These are phyloP conservation scores for Colletotrichum camelliae DNA, from an alignment of 2,329 filamentous ascomycete genomes.

Conservation along the genomic window DNA sequence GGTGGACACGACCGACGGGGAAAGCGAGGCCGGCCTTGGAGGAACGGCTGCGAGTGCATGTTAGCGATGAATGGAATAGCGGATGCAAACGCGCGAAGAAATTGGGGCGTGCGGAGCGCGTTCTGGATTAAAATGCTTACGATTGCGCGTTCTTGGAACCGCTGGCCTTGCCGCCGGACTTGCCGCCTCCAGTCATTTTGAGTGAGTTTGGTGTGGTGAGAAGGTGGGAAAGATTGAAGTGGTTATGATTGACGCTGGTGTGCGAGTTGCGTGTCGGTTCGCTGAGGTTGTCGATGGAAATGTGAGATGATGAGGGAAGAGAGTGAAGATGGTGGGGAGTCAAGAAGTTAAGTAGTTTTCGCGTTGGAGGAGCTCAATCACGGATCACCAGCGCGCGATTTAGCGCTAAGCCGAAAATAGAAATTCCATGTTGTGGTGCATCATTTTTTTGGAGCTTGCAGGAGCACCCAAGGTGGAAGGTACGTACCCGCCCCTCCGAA, in stretches of 20 bases:
- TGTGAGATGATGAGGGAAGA: slow-evolving; percentile 34
- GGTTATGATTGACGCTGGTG: neutral
- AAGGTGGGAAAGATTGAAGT: slow-evolving; percentile 25
- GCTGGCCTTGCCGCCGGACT: slow-evolving; percentile 99
- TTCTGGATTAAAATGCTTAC: slow-evolving; percentile 63
- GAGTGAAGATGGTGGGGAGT: slow-evolving; percentile 48
- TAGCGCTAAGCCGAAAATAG: slow-evolving; percentile 31
- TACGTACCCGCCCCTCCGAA: slow-evolving; percentile 2
- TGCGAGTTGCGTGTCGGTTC: slow-evolving; percentile 21
- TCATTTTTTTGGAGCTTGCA: slow-evolving; percentile 6
- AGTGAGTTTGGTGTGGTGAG: slow-evolving; percentile 43
- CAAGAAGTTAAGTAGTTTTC: slow-evolving; percentile 63
- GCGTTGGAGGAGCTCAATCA: slow-evolving; percentile 46
- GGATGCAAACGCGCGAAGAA: neutral
- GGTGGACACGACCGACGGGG: slow-evolving; percentile 98
- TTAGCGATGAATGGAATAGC: neutral
- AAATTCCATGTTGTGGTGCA: slow-evolving; percentile 20
- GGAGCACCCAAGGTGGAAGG: neutral
- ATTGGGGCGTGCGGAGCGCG: neutral
- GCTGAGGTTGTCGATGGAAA: slow-evolving; percentile 30
- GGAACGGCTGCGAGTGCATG: slow-evolving; percentile 74
- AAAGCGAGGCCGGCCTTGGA: slow-evolving; percentile 99
- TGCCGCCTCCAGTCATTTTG: slow-evolving; percentile 99
- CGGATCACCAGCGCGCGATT: slow-evolving; percentile 51
- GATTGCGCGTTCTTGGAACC: slow-evolving; percentile 99